Evolutionary conservation across 345 rosid genomes (phyloP), one percentile per base, ranked within the genome.

Genomic region (Jatropha curcas): DNA sequence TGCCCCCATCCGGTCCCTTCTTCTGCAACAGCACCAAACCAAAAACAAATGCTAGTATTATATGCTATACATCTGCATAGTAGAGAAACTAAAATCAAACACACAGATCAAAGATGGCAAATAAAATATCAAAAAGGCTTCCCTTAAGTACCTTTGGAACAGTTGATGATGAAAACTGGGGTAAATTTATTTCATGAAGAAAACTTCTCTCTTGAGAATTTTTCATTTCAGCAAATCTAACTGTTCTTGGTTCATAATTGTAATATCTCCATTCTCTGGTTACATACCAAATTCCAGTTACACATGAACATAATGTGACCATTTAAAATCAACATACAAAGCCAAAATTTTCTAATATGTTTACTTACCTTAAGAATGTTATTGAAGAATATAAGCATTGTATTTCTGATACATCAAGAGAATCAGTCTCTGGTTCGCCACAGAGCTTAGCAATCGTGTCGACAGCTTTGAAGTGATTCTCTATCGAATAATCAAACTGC

Each of bases 151-250:
- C 96, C 92, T 83, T 81, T 9, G 89, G 91, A 73, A 87, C 86
- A 68, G 89, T 68, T 33, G 92, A 88, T 0, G 99, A 89, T 57
- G 99, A 95, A 84, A 95, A 91, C 28, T 88, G 98, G 58, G 94
- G 93, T 76, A 95, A 79, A 65, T 24, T 79, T n/a, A 82, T 68
- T 56, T 69, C 80, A 65, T 69, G 43, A 13, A 65, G 60, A 79
- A 46, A 70, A 39, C 46, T 71, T 61, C 64, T 72, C 25, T 67
- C 73, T 7, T 30, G 65, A 50, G 77, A n/a, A 72, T 31, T 57
- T 67, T 61, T 79, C 27, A 34, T 67, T 76, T 83, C 88, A 41
- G 45, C 79, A 84, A 95, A 92, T 76, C 82, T 87, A 67, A 89
- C 28, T 5, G 43, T 57, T 80, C 81, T 84, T 22, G 90, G 83